Evolutionary conservation across 805 yeast genomes (phyloP).

Genomic region (Torulaspora franciscae): DNA sequence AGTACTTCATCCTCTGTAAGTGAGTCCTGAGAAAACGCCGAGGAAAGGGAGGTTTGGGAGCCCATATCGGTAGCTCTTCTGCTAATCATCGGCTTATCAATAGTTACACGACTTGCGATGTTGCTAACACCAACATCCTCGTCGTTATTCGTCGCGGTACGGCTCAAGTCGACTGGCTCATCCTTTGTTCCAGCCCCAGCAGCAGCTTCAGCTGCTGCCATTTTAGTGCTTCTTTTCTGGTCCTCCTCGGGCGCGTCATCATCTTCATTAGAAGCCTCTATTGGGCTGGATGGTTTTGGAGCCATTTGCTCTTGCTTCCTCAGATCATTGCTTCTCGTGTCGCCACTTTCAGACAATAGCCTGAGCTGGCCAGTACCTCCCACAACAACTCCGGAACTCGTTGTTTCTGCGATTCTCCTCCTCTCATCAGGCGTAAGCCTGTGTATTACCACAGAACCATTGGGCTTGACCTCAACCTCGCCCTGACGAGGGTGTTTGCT

Average conservation of each 20-base stretch:
- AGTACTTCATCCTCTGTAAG: constrained; percentile 25
- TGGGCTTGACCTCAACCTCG: constrained; percentile 61
- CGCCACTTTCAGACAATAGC: constrained; percentile 28
- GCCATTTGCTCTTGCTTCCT: constrained; percentile 20
- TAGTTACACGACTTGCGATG: constrained; percentile 36
- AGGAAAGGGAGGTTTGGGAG: constrained; percentile 25
- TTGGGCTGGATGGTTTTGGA: constrained; percentile 18
- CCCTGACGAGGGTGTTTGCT: constrained; percentile 75
- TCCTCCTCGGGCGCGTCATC: constrained; percentile 14
- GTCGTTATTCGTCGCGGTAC: constrained; percentile 34
- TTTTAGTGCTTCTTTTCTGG: constrained; percentile 30
- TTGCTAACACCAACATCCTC: constrained; percentile 38
- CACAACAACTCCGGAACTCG: constrained; percentile 67
- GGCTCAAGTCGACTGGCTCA: constrained; percentile 31
- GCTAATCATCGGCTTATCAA: constrained; percentile 43
- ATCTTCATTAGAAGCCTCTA: constrained; percentile 7
- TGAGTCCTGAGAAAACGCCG: constrained; percentile 18
- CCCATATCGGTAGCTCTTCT: constrained; percentile 30
- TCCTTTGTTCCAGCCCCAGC: constrained; percentile 37
- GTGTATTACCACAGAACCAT: constrained; percentile 50
- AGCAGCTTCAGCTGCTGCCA: constrained; percentile 38
- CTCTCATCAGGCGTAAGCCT: constrained; percentile 53
- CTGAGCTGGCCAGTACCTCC: constrained; percentile 72
- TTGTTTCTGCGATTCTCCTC: constrained; percentile 40
- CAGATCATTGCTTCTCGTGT: constrained; percentile 14